phyloP scores from a whole-genome alignment of 169 alveolate species.

The Neospora caninum region DNA sequence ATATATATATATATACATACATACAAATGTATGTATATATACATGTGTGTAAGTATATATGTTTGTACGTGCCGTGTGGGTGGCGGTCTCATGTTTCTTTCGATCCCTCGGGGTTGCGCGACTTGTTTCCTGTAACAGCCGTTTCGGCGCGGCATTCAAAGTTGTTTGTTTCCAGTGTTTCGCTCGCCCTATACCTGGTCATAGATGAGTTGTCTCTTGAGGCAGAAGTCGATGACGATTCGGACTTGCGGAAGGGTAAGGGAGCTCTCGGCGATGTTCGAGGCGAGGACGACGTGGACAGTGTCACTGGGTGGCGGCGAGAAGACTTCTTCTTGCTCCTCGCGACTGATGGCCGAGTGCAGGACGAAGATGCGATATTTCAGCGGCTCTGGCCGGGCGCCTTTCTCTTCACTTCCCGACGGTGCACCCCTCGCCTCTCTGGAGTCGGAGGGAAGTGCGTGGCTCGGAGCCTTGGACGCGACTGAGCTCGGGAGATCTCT shows the following conservation, averaged over 20 bases:
- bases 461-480: too few relatives aligned
- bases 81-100: too few relatives aligned
- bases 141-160: too few relatives aligned
- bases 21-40: not conserved
- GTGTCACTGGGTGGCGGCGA: conserved; percentile 32
- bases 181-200: conserved; percentile 44
- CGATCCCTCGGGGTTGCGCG: too few relatives aligned
- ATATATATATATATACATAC: too few relatives aligned
- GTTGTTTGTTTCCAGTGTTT: too few relatives aligned
- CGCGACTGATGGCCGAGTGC: conserved; percentile 71
- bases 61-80: too few relatives aligned
- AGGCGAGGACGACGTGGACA: conserved; percentile 79
- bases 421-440: not conserved
- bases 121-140: too few relatives aligned
- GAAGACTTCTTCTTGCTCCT: conserved; percentile 69
- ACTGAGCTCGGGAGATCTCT: not conserved
- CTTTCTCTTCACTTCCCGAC: not conserved
- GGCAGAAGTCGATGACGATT: conserved; percentile 88
- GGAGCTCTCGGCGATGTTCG: conserved; percentile 94
- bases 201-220: conserved; percentile 71
- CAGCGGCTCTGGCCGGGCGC: conserved; percentile 8
- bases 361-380: conserved; percentile 67
- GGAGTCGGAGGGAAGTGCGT: too few relatives aligned
- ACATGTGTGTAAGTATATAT: not conserved
- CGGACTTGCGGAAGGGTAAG: conserved; percentile 90